phyloP scores from a whole-genome alignment of 441 rosid genomes.

The Geranium incanum region DNA sequence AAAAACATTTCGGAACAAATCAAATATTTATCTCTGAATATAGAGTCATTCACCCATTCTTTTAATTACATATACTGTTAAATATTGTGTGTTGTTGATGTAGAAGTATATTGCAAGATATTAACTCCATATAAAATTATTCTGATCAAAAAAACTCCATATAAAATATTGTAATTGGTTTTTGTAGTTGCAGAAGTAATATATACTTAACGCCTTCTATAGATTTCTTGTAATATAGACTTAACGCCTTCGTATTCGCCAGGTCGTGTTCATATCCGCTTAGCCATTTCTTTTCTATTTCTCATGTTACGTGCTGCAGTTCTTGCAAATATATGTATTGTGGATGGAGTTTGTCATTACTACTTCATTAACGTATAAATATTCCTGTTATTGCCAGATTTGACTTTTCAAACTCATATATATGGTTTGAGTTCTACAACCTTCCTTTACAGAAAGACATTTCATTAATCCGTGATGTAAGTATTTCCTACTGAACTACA shows the following conservation, averaged over 20 bases:
- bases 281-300: not conserved
- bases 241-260: no score
- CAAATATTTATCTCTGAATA: not conserved
- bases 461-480: conserved; percentile 71
- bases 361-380: conserved; percentile 19
- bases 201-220: no score
- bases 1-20: not conserved
- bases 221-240: no score
- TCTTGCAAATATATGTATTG: not conserved
- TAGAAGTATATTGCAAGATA: not conserved
- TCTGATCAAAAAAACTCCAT: no score
- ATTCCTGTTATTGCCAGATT: conserved; percentile 41
- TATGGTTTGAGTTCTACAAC: conserved; percentile 90
- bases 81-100: not conserved
- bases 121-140: not conserved
- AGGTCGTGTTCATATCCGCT: no score
- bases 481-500: conserved; percentile 21
- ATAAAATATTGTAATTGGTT: no score
- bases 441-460: conserved; percentile 67
- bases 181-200: no score
- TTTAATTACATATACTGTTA: not conserved
- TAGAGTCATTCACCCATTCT: not conserved
- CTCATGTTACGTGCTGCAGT: not conserved
- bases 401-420: conserved; percentile 72
- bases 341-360: conserved; percentile 12